Base-by-base conservation (phyloP, 345 rosid species). In the Acer yangbiense region DNA sequence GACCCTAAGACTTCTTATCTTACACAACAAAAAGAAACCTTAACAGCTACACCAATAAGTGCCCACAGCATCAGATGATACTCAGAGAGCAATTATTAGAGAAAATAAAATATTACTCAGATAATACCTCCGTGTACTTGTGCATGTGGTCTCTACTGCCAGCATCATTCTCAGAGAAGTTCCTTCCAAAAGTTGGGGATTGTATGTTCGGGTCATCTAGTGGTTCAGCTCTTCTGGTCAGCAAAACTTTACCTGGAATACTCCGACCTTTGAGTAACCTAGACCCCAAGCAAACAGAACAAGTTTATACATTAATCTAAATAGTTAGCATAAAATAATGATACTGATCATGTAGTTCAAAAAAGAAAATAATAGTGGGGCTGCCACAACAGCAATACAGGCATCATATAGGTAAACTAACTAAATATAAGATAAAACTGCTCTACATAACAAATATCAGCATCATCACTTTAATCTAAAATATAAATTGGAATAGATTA, bases 191-290 rank as follows among this genome's bases (percentile, higher is more conserved):
- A 29, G 79, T 86, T 2, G 91, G 93, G 79, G 97, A 88, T 78
- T 74, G 89, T 50, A 76, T 23, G 77, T 77, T 81, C 6, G 82
- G 81, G 69, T 82, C 90, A 11, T 80, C 94, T 32, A 83, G 79
- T 35, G 87, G 91, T 77, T 93, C 98, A 6, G 90, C 72, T 83
- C 91, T 92, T 82, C 97, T 89, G 74, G 97, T 90, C 78, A 96
- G 74, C 77, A 91, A 84, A n/a, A 91, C 90, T 84, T 94, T 92
- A 60, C 98, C 99, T 7, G 94, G 98, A 76, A 92, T 91, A 85
- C 94, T 90, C 35, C 97, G 94, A 32, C 99, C 99, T 81, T 90
- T 91, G 35, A 91, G 97, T 84, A 96, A 78, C 87, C 98, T 96
- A 78, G 65, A 77, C 32, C 65, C 71, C 72, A 80, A 62, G 77